A percentile compares a stretch with the other conserved stretches of the same genome.
Conservation (phyloP, 1,139 yeast genomes). For the Blastobotrys capitulatus region DNA sequence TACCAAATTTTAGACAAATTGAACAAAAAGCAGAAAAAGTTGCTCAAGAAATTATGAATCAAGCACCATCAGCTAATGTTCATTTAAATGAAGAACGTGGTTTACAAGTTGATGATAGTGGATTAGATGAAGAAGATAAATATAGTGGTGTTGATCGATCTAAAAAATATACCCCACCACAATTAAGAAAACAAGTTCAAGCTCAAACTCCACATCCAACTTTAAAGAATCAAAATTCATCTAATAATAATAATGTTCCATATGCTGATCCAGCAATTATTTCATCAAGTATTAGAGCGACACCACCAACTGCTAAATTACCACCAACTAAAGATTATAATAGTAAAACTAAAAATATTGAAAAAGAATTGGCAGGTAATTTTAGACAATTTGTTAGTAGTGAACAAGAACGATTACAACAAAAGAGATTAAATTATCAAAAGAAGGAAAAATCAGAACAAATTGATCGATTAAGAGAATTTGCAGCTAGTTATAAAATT, state of each 20-base stretch:
- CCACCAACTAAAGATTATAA: neutral
- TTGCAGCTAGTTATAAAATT: slow-evolving; percentile 76
- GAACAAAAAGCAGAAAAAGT: slow-evolving; percentile 67
- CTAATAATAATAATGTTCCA: slow-evolving; percentile 21
- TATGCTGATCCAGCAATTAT: slow-evolving; percentile 76
- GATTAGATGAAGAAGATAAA: slow-evolving; percentile 91
- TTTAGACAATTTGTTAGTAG: slow-evolving; percentile 34
- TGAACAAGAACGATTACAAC: slow-evolving; percentile 30
- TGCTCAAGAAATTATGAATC: slow-evolving; percentile 77
- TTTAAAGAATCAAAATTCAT: too few species aligned
- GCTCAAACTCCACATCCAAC: slow-evolving; percentile 32
- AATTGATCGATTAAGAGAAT: slow-evolving; percentile 70
- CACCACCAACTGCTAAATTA: neutral
- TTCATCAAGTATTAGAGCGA: neutral
- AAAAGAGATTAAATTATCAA: slow-evolving; percentile 28
- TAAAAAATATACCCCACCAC: slow-evolving; percentile 1
- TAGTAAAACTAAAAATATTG: slow-evolving; percentile 20
- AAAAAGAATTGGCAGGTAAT: slow-evolving; percentile 32
- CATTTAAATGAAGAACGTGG: slow-evolving; percentile 95
- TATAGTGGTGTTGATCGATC: slow-evolving; percentile 74
- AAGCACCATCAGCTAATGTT: slow-evolving; percentile 57
- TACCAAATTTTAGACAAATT: slow-evolving; percentile 67
- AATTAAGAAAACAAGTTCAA: neutral
- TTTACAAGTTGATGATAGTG: slow-evolving; percentile 66
- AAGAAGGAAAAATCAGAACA: slow-evolving; percentile 43